A percentile compares a stretch with the other conserved stretches of the same genome.
phyloP scores from a whole-genome alignment of 148 eudicot genomes.

The Arbutus unedo region DNA sequence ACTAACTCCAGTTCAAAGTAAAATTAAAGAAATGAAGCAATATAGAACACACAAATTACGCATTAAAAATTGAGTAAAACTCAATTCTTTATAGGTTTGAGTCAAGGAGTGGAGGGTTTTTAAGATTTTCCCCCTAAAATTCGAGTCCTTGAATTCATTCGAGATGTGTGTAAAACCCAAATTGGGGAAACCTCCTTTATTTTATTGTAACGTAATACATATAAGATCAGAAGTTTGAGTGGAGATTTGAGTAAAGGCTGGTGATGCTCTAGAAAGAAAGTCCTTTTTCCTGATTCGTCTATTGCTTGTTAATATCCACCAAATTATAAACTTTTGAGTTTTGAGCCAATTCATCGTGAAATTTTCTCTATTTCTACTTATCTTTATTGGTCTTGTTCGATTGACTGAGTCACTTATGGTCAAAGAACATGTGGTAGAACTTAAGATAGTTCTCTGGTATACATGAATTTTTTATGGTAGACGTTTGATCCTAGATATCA shows the following conservation, averaged over 20 bases:
- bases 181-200: too few relatives aligned
- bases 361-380: not conserved
- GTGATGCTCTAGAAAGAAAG: not conserved
- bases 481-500: constrained; percentile 1
- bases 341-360: not conserved
- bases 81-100: not conserved
- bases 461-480: not conserved
- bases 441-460: not conserved
- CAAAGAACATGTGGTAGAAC: not conserved
- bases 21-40: too few relatives aligned
- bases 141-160: not conserved
- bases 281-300: not conserved
- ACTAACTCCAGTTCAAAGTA: not conserved
- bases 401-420: not conserved
- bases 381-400: not conserved
- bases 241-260: not conserved
- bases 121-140: not conserved
- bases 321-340: too few relatives aligned
- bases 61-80: not conserved
- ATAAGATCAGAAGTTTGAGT: not conserved
- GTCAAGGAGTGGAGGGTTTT: not conserved
- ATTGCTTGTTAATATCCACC: not conserved
- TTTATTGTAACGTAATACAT: too few relatives aligned
- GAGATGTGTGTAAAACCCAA: too few relatives aligned
- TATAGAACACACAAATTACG: not conserved